Base-by-base conservation (phyloP, 257 asterid species). In the Nicotiana knightiana region DNA sequence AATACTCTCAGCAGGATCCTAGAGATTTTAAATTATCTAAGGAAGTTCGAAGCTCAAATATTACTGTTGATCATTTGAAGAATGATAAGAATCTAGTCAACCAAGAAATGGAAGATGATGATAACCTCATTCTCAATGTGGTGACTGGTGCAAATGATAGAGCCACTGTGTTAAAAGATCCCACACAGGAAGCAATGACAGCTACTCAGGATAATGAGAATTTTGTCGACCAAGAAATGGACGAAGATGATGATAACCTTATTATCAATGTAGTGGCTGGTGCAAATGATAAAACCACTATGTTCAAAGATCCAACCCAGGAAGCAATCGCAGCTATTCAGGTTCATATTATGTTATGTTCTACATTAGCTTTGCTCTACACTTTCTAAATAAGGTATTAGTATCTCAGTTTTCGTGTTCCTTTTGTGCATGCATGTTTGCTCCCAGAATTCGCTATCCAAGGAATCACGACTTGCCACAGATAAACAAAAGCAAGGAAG, bases 161-260 rank as follows among this genome's bases (percentile, higher is more conserved):
- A 81, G 86, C 65, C 80, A 67, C 81, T 76, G 64, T 62, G 21
- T 82, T 87, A 82, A 87, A 84, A 85, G 85, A 87, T 82, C 84
- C 85, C 84, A 82, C 80, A 66, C 84, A 75, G 76, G 86, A 80
- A 86, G 35, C 85, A 78, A 70, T 68, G 79, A 80, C 81, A 76
- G 67, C 54, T 78, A 76, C 82, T 81, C 89, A 89, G 97, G 96
- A 90, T 68, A 43, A 70, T 70, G 90, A 83, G 12, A 24, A 70
- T 30, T 89, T 78, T 70, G 91, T 82, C 70, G 92, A 87, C 84
- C 88, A 88, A 82, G 90, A 26, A 43, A 80, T 9, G 66, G 89
- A 91, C 59, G 97, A 95, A n/a, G 64, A 18, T 84, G 99, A 91
- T 37, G 98, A 93, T 85, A 82, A 86, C 86, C 91, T 95, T 59